Base-by-base conservation (phyloP, 2,329 filamentous ascomycete species). In the Trichoderma endophyticum region DNA sequence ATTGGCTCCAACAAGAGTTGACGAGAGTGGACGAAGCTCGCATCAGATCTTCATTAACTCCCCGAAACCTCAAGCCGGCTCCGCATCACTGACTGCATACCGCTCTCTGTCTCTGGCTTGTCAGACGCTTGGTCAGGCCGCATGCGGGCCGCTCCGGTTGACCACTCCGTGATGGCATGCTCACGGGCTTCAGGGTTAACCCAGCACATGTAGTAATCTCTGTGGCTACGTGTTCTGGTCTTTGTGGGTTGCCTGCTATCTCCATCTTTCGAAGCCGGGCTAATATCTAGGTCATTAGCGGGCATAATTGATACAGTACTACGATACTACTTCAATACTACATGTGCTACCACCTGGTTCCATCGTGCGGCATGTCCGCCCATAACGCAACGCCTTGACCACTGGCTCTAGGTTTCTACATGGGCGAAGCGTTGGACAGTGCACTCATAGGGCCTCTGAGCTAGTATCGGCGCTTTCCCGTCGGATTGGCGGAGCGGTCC, bases 381-480 rank as follows among this genome's bases (percentile, higher is more conserved):
- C 48, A 66, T 51, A 57, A 15, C 59, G 43, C 34, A 57, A 48
- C 68, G 15, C 43, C 6, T 43, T 24, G 15, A 21, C 32, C 34
- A 59, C 7, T 30, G 56, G 36, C 32, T 59, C 24, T 36, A 15
- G 51, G 57, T n/a, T 59, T 59, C 54, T 56, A 28, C 57, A 24
- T 59, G 51, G n/a, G 59, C 36, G 26, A 34, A 28, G 51, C 39
- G 66, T 51, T 64, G 62, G 56, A 67, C 63, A 18, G 63, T 65
- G 62, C 57, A 28, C 43, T 67, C 39, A 28, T 71, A 26, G 43
- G 56, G 15, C 28, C 70, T 14, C 24, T 63, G n/a, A 65, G 34
- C 63, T 60, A 54, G 39, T 32, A 65, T 67, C 70, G 63, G 70
- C 30, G 70, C 70, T 66, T 71, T 59, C 56, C 62, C 62, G 62